Percentiles rank a stretch among this genome's conserved stretches.
Evolutionary conservation across 352 stramenopile genomes (phyloP).

Genomic region (Pythium sp.): DNA sequence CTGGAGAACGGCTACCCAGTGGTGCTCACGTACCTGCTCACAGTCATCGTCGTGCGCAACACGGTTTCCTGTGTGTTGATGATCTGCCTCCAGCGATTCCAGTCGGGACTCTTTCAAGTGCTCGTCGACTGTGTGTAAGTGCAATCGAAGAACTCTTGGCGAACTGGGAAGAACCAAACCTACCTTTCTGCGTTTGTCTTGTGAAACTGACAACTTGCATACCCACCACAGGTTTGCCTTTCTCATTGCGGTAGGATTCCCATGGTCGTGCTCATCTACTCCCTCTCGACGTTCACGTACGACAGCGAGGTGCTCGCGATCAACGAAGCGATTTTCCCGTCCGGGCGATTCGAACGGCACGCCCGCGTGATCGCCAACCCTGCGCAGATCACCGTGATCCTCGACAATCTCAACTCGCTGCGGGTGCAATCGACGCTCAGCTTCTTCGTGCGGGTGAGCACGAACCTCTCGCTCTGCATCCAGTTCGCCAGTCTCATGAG

Average conservation of each 20-base stretch:
- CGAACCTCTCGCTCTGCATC: background rate
- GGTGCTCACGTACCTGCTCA: background rate
- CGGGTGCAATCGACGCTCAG: too few species aligned
- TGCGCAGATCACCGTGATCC: too few species aligned
- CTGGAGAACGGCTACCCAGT: background rate
- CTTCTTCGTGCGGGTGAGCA: too few species aligned
- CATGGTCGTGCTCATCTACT: conserved; percentile 26
- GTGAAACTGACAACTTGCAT: too few species aligned
- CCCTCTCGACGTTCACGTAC: conserved; percentile 24
- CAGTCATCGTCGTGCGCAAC: background rate
- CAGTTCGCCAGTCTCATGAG: background rate
- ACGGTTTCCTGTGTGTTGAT: background rate
- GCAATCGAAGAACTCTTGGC: too few species aligned
- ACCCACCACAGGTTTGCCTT: conserved; percentile 8
- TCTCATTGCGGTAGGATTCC: conserved; percentile 27
- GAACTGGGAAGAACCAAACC: too few species aligned
- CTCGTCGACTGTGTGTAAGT: background rate
- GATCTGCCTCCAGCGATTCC: background rate
- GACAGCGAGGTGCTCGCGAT: conserved; percentile 22
- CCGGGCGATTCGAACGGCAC: conserved; percentile 12
- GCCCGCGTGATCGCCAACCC: conserved; percentile 12
- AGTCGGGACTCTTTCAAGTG: background rate
- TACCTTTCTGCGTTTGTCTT: too few species aligned
- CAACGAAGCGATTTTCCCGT: conserved; percentile 20
- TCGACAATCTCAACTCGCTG: too few species aligned